Evolutionary conservation across 306 rosid genomes (phyloP), one percentile per base, ranked within the genome.

Genomic region (Fragaria vesca): DNA sequence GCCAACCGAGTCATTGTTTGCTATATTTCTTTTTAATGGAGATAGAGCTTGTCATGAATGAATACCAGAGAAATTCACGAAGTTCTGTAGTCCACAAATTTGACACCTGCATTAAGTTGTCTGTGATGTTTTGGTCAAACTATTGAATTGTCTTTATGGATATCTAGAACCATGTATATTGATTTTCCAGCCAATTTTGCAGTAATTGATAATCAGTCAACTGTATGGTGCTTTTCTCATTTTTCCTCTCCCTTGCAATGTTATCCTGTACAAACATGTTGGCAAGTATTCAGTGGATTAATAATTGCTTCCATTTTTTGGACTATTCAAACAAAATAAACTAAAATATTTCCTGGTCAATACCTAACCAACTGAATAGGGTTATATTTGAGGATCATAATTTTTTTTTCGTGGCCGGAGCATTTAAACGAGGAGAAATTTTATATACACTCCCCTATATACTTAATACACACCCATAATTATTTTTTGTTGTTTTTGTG

Each of bases 1-100:
- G 21, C 61, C 38, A 69, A 58, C 32, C 21, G 16, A 32, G 17
- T 74, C 21, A 26, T 40, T 24, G 24, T 24, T 58, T 3, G 12
- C 4, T 58, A 24, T 58, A 8, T 12, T 57, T 15, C 34, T 15
- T 58, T 50, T 60, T 43, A 50, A 8, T 18, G 11, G 69, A 40
- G 55, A 18, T 24, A 12, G 66, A 72, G 50, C 36, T 16, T 55
- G 68, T 66, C 54, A 62, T 40, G 42, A 65, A 42, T 21, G n/a
- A 80, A 79, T 63, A 28, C 36, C 76, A 9, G 62, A 62, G 36
- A 16, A 51, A 4, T 72, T 63, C 50, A 8, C 2, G 34, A 40
- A 38, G 47, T n/a, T 65, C 21, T 32, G 38, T 26, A 34, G 38
- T 24, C 69, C 66, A 28, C 75, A 80, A 52, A 54, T 66, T 52